Conservation (phyloP, 1,139 yeast species). For the Hyphopichia wangnamkhiaoensis region DNA sequence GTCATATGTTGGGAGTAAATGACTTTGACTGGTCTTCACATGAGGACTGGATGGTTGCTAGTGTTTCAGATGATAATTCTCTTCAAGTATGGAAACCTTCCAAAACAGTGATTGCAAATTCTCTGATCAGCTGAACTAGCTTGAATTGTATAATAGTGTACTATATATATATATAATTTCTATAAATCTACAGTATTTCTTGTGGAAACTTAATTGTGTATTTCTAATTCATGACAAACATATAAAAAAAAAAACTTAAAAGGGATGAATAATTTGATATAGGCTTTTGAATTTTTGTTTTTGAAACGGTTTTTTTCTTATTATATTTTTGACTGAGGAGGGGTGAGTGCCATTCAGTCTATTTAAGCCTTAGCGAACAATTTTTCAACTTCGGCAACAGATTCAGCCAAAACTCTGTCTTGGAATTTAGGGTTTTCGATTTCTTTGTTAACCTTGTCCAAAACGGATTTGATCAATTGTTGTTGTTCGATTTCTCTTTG, state of each 20-base stretch:
- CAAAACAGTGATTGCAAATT: constrained; percentile 18
- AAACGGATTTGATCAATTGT: constrained; percentile 84
- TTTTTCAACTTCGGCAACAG: constrained; percentile 89
- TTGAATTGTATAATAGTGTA: not conserved
- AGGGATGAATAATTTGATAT: not conserved
- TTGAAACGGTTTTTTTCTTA: too few relatives aligned
- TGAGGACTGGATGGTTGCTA: constrained; percentile 75
- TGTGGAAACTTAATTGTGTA: not conserved
- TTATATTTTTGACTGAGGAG: too few relatives aligned
- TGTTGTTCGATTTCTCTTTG: constrained; percentile 96
- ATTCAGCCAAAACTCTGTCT: constrained; percentile 86
- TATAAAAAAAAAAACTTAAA: not conserved
- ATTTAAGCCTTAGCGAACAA: constrained; percentile 57
- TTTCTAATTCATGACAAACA: constrained; percentile 2
- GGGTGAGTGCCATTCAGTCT: too few relatives aligned
- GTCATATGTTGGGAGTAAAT: constrained; percentile 86
- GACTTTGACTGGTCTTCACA: constrained; percentile 87
- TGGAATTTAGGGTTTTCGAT: constrained; percentile 88
- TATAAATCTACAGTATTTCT: not conserved
- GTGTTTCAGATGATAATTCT: constrained; percentile 87
- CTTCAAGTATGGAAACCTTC: constrained; percentile 83
- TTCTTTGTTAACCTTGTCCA: constrained; percentile 86
- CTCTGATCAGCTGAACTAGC: not conserved
- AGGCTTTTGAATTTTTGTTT: not conserved
- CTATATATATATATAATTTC: constrained; percentile 2